Evolutionary conservation across 1,284 basidiomycete species (phyloP).

Genomic region (Sporisorium iseilematis-ciliati): DNA sequence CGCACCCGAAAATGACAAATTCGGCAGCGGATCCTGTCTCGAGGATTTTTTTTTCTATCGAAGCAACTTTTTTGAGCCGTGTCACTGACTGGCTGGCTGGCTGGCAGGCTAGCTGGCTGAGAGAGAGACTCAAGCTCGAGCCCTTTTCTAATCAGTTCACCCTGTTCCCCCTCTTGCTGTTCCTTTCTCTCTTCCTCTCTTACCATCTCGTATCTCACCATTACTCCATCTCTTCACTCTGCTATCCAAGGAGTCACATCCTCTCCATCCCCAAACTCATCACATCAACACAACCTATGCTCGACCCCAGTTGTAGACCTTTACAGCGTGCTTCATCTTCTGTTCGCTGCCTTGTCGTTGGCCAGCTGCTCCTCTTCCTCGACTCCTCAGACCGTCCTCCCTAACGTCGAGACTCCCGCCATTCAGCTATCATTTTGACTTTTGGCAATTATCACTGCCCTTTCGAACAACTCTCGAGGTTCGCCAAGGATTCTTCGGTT

Average conservation of each 20-base stretch:
- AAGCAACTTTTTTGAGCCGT: too few species aligned
- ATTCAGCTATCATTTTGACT: slow-evolving; percentile 4
- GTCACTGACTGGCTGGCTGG: too few species aligned
- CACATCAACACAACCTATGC: slow-evolving; percentile 53
- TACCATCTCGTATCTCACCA: slow-evolving; percentile 9
- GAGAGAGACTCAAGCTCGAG: not conserved
- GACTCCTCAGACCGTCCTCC: slow-evolving; percentile 64
- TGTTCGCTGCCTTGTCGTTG: slow-evolving; percentile 37
- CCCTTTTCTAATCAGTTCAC: too few species aligned
- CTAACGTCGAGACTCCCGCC: slow-evolving; percentile 30
- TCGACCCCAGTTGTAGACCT: slow-evolving; percentile 63
- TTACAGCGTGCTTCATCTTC: slow-evolving; percentile 49
- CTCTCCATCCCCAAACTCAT: slow-evolving; percentile 5
- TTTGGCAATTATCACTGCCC: not conserved
- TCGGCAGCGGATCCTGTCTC: too few species aligned
- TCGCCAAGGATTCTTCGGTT: not conserved
- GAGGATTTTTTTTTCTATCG: too few species aligned
- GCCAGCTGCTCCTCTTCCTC: slow-evolving; percentile 61
- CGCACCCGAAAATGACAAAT: too few species aligned
- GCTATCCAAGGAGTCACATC: slow-evolving; percentile 40
- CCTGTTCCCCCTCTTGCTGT: not conserved
- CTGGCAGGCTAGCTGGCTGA: too few species aligned
- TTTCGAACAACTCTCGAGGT: not conserved
- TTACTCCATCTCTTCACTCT: slow-evolving; percentile 3
- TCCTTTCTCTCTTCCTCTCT: slow-evolving; percentile 7